Base-by-base conservation (phyloP, 768 basidiomycete species). In the Agaricus blazei region DNA sequence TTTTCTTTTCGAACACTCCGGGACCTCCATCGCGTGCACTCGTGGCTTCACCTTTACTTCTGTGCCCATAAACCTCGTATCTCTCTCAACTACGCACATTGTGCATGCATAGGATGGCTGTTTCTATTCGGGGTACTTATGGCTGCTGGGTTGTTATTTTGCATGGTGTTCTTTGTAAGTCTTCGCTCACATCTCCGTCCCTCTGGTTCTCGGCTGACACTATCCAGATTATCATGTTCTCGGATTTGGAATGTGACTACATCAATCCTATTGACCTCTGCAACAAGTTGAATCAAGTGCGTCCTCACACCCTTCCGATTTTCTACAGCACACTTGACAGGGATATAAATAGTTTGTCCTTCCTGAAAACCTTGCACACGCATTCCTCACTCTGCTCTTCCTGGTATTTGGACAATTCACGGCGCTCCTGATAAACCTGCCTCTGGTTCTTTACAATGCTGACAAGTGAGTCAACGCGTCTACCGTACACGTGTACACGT, bases 241-340 rank as follows among this genome's bases (percentile, higher is more conserved):
- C 94, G 43, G 97, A 98, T 76, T 77, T 98, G 68, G 96, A 98
- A 75, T 97, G 93, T 79, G 94, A 97, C 81, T 98, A 98, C 76
- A 96, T 98, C 79, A 99, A 99, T 74, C 97, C 97, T 51, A 99
- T 99, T 83, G 97, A 99, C 72, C 86, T 98, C 38, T 98, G 97
- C 75, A 98, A 98, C 75, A 98, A 97, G 78, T 86, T 98, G 65
- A 98, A 98, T 69, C 91, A 94, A 73, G 96, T 96, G 41, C 27
- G 14, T 40, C 27, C 57, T 43, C 34, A 41, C 4, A 48, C 53
- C 19, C 41, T n/a, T 23, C 9, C 40, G 40, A 36, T 11, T 26
- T 14, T 34, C 9, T 23, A n/a, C 15, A 42, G 9, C 9, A 44
- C 14, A 19, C 31, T 1, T 49, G 3, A 45, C 34, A 34, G 34